These are phyloP conservation scores for Carex sylvatica DNA, from an alignment of 202 grass and related monocot species.

Conservation along the genomic window DNA sequence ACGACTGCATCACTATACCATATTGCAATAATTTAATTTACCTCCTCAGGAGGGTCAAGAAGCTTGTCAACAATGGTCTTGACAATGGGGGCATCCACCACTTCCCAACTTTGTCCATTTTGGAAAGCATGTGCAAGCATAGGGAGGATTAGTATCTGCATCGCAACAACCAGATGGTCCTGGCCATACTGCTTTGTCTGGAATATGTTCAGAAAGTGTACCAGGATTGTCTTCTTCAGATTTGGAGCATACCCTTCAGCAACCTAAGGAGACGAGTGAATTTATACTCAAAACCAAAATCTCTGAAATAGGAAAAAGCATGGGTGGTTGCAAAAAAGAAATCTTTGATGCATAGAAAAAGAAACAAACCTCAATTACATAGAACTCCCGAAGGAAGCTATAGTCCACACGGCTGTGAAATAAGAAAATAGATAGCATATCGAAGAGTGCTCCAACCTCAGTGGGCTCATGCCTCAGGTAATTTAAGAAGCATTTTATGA, in stretches of 20 bases:
- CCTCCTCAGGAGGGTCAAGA: conserved; percentile 99
- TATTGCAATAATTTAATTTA: conserved; percentile 35
- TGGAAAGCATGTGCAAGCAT: conserved; percentile 99
- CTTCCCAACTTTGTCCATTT: conserved; percentile 94
- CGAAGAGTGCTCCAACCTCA: conserved; percentile 94
- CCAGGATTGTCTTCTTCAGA: conserved; percentile 91
- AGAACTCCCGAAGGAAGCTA: conserved; percentile 96
- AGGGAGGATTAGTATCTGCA: conserved; percentile 99
- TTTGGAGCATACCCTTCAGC: conserved; percentile 86
- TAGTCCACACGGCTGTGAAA: conserved; percentile 95
- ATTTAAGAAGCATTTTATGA: conserved; percentile 98
- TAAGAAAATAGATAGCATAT: conserved; percentile 99
- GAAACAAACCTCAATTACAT: conserved; percentile 83
- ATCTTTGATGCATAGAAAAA: conserved; percentile 20
- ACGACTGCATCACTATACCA: neutral
- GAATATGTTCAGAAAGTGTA: conserved; percentile 91
- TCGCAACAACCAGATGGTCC: conserved; percentile 96
- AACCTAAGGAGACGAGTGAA: conserved; percentile 46
- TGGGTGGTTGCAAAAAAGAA: neutral
- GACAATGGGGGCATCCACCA: conserved; percentile 77
- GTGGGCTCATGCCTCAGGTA: conserved; percentile 78
- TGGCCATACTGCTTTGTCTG: conserved; percentile 92
- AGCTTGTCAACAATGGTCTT: conserved; percentile 98
- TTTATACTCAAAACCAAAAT: neutral
- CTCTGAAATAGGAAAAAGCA: conserved; percentile 30